Conservation (phyloP, 805 yeast species). For the Kuraishia ogatae region DNA sequence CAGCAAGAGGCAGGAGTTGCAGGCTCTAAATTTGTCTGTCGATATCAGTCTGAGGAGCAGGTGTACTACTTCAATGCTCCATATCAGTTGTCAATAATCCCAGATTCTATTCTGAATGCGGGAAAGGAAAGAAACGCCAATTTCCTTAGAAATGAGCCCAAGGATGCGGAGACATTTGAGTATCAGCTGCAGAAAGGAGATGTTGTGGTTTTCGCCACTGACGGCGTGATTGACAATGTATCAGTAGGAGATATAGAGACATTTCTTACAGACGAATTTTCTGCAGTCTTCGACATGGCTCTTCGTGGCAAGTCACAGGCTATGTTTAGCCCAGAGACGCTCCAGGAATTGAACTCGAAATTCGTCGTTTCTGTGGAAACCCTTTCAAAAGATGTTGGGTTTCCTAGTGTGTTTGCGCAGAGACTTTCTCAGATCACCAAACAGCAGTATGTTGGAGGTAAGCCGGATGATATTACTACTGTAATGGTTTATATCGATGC, state of each 20-base stretch:
- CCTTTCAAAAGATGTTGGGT: slow-evolving; percentile 63
- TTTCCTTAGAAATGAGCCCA: slow-evolving; percentile 66
- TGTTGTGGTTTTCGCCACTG: slow-evolving; percentile 80
- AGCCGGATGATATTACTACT: slow-evolving; percentile 89
- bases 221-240: slow-evolving; percentile 88
- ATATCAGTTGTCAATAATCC: slow-evolving; percentile 80
- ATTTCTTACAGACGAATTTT: slow-evolving; percentile 50
- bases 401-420: slow-evolving; percentile 82
- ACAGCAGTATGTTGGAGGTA: slow-evolving; percentile 77
- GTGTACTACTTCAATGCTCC: slow-evolving; percentile 90
- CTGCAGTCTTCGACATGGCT: slow-evolving; percentile 14
- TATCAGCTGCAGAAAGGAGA: slow-evolving; percentile 67
- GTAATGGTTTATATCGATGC: slow-evolving; percentile 57
- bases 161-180: slow-evolving; percentile 54
- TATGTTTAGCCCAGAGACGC: slow-evolving; percentile 15
- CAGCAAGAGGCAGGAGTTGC: slow-evolving; percentile 8
- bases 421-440: slow-evolving; percentile 59
- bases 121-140: slow-evolving; percentile 48
- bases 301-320: slow-evolving; percentile 1
- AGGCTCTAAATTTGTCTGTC: slow-evolving; percentile 28
- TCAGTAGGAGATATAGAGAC: slow-evolving; percentile 62
- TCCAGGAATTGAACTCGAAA: slow-evolving; percentile 37
- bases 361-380: slow-evolving; percentile 62
- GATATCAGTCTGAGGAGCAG: slow-evolving; percentile 66
- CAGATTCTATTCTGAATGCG: slow-evolving; percentile 43